Conservation (phyloP, 768 basidiomycete genomes). For the Gloeopeniophorella convolvens region DNA sequence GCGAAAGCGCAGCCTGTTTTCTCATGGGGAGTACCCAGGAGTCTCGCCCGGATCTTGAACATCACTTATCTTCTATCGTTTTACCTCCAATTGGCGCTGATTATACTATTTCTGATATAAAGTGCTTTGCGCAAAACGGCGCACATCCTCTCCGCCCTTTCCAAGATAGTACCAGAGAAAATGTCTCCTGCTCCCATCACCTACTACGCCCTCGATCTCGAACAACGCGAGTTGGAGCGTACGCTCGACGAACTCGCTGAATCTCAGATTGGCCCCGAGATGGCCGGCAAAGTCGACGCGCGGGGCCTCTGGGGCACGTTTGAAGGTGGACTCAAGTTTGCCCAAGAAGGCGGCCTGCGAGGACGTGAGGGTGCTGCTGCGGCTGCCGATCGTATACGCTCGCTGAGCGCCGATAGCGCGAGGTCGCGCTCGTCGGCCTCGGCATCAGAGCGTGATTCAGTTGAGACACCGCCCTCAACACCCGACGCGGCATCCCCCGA, state of each 20-base stretch:
- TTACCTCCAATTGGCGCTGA: neutral
- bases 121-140: slow-evolving; percentile 84
- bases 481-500: slow-evolving; percentile 34
- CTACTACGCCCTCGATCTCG: slow-evolving; percentile 92
- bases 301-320: slow-evolving; percentile 91
- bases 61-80: neutral
- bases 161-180: slow-evolving; percentile 40
- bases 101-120: neutral
- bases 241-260: slow-evolving; percentile 61
- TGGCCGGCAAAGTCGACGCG: slow-evolving; percentile 67
- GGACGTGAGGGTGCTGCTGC: slow-evolving; percentile 20
- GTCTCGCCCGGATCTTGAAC: no score
- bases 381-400: slow-evolving; percentile 18
- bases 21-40: no score
- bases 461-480: slow-evolving; percentile 37
- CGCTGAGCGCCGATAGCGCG: slow-evolving; percentile 35
- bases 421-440: slow-evolving; percentile 13
- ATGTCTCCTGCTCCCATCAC: slow-evolving; percentile 47
- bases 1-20: no score
- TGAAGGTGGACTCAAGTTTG: slow-evolving; percentile 78
- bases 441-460: slow-evolving; percentile 18
- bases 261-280: slow-evolving; percentile 54
- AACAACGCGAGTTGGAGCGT: slow-evolving; percentile 76
- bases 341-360: slow-evolving; percentile 56
- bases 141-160: slow-evolving; percentile 67